A percentile compares a stretch with the other conserved stretches of the same genome.
These are phyloP conservation scores for Boletus insuetus DNA, from an alignment of 768 basidiomycete species.

Conservation along the genomic window DNA sequence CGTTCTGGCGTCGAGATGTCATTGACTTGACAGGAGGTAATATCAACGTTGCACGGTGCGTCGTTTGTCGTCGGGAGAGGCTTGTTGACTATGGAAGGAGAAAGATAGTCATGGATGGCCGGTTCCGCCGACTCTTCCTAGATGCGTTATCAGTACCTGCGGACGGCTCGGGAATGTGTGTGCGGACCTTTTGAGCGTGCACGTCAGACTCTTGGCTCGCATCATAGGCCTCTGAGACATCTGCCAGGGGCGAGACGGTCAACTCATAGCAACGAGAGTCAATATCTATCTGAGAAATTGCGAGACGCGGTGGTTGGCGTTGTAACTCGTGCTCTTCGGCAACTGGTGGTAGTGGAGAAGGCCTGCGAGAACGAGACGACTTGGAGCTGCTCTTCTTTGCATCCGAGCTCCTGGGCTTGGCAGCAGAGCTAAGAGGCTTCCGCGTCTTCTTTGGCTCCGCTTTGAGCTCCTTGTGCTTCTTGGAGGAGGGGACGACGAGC, in stretches of 20 bases:
- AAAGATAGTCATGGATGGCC: slow-evolving; percentile 54
- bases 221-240: slow-evolving; percentile 71
- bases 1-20: slow-evolving; percentile 75
- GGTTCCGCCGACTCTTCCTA: slow-evolving; percentile 58
- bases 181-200: slow-evolving; percentile 48
- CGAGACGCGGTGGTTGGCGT: slow-evolving; percentile 25
- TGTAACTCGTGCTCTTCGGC: slow-evolving; percentile 47
- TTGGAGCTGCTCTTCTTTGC: slow-evolving; percentile 40
- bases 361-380: slow-evolving; percentile 36
- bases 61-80: slow-evolving; percentile 33
- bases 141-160: neutral
- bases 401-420: slow-evolving; percentile 31
- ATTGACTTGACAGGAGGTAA: slow-evolving; percentile 65
- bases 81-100: slow-evolving; percentile 15
- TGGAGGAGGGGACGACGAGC: slow-evolving; percentile 34
- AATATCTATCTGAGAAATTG: slow-evolving; percentile 50
- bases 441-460: slow-evolving; percentile 56
- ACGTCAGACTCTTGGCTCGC: slow-evolving; percentile 41
- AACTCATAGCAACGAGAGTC: slow-evolving; percentile 79
- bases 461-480: slow-evolving; percentile 45
- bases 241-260: slow-evolving; percentile 75
- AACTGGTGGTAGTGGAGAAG: slow-evolving; percentile 62
- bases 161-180: neutral
- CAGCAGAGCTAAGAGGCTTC: slow-evolving; percentile 38
- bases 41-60: slow-evolving; percentile 32